Conservation (phyloP, 345 rosid genomes). For the Gossypium stocksii region DNA sequence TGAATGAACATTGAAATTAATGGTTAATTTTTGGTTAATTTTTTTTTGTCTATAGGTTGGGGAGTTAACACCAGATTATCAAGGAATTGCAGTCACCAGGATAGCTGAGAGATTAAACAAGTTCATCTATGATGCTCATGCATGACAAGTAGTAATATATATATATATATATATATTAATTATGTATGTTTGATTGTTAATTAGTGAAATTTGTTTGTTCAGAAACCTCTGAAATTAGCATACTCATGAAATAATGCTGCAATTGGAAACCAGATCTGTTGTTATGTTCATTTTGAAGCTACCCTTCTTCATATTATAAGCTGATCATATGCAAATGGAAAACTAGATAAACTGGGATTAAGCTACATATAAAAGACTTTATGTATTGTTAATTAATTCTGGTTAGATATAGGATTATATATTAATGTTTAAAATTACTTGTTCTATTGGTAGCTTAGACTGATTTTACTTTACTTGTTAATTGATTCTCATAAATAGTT, state of each 20-base stretch:
- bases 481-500: too few species aligned
- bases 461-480: too few species aligned
- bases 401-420: too few species aligned
- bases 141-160: background rate
- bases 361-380: too few species aligned
- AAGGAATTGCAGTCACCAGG: conserved; percentile 27
- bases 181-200: background rate
- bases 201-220: background rate
- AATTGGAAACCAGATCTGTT: background rate
- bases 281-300: too few species aligned
- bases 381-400: too few species aligned
- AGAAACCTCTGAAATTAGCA: background rate
- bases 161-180: too few species aligned
- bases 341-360: too few species aligned
- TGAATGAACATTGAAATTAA: background rate
- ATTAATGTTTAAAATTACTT: too few species aligned
- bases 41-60: conserved; percentile 28
- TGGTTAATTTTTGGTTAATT: background rate
- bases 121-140: conserved; percentile 25
- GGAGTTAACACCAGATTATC: conserved; percentile 17
- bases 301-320: too few species aligned
- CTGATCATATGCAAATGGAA: too few species aligned
- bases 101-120: conserved; percentile 39
- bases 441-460: too few species aligned
- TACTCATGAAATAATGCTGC: background rate